phyloP scores from a whole-genome alignment of 1,284 basidiomycete species.

The Exobasidium rhododendri region DNA sequence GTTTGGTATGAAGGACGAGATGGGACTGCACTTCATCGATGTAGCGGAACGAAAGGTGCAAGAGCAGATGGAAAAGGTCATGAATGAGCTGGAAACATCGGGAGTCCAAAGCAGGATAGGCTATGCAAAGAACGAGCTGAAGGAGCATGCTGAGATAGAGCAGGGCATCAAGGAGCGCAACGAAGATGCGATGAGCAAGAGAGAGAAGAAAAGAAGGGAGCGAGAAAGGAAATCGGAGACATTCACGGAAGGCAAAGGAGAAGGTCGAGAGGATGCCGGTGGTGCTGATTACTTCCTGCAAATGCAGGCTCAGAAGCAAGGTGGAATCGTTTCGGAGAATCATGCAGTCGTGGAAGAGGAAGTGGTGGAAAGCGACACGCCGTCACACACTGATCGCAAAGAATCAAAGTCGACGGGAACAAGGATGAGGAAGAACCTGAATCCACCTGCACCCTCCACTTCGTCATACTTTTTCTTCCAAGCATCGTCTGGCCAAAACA shows the following conservation, averaged over 20 bases:
- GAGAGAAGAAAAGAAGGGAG: slow-evolving; percentile 32
- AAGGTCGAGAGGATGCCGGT: slow-evolving; percentile 3
- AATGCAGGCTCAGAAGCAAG: slow-evolving; percentile 6
- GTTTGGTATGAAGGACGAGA: slow-evolving; percentile 64
- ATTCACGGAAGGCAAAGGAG: slow-evolving; percentile 16
- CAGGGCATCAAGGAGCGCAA: slow-evolving; percentile 20
- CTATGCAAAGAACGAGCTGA: slow-evolving; percentile 61
- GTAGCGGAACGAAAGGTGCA: slow-evolving; percentile 60
- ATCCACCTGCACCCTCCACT: slow-evolving; percentile 42
- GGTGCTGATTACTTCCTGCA: neutral
- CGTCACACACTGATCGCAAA: neutral
- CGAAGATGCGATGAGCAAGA: slow-evolving; percentile 19
- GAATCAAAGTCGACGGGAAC: neutral
- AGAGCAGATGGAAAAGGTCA: slow-evolving; percentile 45
- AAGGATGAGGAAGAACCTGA: slow-evolving; percentile 36
- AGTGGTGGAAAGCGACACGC: neutral
- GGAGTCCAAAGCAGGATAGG: slow-evolving; percentile 36
- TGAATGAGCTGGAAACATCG: slow-evolving; percentile 36
- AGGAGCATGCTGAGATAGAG: slow-evolving; percentile 56
- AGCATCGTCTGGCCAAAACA: slow-evolving; percentile 80
- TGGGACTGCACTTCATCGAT: slow-evolving; percentile 76
- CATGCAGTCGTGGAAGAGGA: neutral
- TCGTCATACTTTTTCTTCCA: slow-evolving; percentile 86
- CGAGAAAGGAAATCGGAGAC: slow-evolving; percentile 30
- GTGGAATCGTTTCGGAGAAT: neutral